Evolutionary conservation across 2,329 filamentous ascomycete genomes (phyloP), one percentile per base, ranked within the genome.

Genomic region (Alternaria incomplexa): DNA sequence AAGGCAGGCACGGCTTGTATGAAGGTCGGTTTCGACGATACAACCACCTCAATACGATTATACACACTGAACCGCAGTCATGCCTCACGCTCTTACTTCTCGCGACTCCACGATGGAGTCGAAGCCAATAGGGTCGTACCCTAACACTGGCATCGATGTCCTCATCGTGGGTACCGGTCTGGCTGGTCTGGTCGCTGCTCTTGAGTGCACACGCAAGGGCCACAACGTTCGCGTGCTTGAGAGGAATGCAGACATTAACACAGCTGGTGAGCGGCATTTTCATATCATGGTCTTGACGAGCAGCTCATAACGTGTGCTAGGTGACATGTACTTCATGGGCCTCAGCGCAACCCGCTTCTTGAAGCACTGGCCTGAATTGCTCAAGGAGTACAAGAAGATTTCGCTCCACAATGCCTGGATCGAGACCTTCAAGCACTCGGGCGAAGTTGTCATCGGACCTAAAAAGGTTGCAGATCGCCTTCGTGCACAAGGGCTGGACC

Each of bases 281-380:
- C 28, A 6, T 36, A 50, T 26, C 28, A 40, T 23, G 47, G 25
- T n/a, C 13, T 26, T 20, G 25, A 20, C n/a, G 12, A 23, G 50
- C 23, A 61, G 47, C 63, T 69, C n/a, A 68, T 52, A 15, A 26
- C 15, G 44, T 40, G 15, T 28, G n/a, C 17, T 56, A 85, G 86
- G 86, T 56, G 86, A 88, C 74, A 87, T 87, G 84, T 87, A 86
- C 77, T 87, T 87, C 73, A 87, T 88, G 83, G 85, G 85, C 10
- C 80, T 87, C 22, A 85, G 83, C 50, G 85, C 85, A 22, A 87
- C 84, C 47, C 81, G 80, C 40, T 86, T 86, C 76, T 82, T 87
- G 72, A 84, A 83, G 73, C 84, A 86, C 63, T 87, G 85, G 85
- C 84, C 85, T 10, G 83, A 86, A 56, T 79, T 88, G 71, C 77